phyloP scores from a whole-genome alignment of 805 yeast genomes.

The Teunomyces pallodes region DNA sequence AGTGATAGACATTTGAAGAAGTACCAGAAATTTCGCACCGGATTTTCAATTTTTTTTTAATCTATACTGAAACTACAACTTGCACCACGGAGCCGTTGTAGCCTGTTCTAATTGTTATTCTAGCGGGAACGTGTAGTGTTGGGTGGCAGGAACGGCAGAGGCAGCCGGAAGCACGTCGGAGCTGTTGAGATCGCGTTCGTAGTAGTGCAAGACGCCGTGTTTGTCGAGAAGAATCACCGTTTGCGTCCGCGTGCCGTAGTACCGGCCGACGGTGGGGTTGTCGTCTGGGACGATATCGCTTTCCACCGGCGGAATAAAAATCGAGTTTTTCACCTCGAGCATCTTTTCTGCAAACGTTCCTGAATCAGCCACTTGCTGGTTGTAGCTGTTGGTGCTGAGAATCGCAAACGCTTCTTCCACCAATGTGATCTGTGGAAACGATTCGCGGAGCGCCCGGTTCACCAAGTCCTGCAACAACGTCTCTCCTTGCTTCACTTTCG shows the following conservation, averaged over 20 bases:
- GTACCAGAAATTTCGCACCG: not conserved
- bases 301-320: conserved; percentile 70
- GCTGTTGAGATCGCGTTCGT: conserved; percentile 61
- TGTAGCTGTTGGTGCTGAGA: conserved; percentile 45
- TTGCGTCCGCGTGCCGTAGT: conserved; percentile 87
- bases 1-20: not conserved
- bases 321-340: conserved; percentile 50
- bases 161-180: conserved; percentile 25
- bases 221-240: conserved; percentile 65
- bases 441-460: conserved; percentile 11
- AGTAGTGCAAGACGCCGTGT: conserved; percentile 50
- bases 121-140: conserved; percentile 5
- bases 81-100: not conserved
- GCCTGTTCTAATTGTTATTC: not conserved
- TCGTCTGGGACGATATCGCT: conserved; percentile 13
- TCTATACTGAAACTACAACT: conserved; percentile 1
- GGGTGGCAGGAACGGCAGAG: not conserved
- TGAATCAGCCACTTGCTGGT: conserved; percentile 20
- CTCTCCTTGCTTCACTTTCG: conserved; percentile 58
- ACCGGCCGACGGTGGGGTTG: conserved; percentile 42
- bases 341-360: conserved; percentile 22
- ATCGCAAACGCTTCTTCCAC: conserved; percentile 52
- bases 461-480: conserved; percentile 21
- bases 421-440: conserved; percentile 37
- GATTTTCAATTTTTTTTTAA: not conserved